Conservation (phyloP, 495 filamentous ascomycete species). For the Penicillium atrosanguineum region DNA sequence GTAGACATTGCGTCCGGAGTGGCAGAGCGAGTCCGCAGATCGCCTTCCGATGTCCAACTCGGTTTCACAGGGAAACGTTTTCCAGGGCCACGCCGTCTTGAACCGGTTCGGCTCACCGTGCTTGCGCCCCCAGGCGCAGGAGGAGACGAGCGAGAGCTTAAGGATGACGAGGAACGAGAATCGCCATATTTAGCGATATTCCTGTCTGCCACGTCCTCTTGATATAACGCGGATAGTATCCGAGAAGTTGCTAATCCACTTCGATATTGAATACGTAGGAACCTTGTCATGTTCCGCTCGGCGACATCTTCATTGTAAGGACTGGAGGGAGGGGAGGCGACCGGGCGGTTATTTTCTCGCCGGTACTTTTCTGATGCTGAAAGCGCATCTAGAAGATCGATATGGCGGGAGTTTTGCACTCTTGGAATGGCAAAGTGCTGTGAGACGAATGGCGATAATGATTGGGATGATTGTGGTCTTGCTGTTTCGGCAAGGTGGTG, state of each 20-base stretch:
- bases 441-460: conserved; percentile 19
- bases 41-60: conserved; percentile 17
- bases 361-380: conserved; percentile 30
- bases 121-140: conserved; percentile 21
- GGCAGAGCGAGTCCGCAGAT: conserved; percentile 12
- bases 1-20: conserved; percentile 11
- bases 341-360: conserved; percentile 11
- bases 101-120: conserved; percentile 13
- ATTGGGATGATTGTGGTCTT: conserved; percentile 29
- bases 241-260: conserved; percentile 30
- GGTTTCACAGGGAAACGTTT: conserved; percentile 9
- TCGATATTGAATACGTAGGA: conserved; percentile 28
- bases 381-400: conserved; percentile 44
- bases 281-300: conserved; percentile 45
- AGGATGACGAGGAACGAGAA: conserved; percentile 22
- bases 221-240: conserved; percentile 33
- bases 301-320: conserved; percentile 50
- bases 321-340: conserved; percentile 29
- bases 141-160: conserved; percentile 25
- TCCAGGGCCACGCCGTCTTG: conserved; percentile 8
- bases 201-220: conserved; percentile 46
- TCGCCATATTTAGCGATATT: conserved; percentile 35
- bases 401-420: conserved; percentile 29
- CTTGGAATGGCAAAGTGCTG: conserved; percentile 4
- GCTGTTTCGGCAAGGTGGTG: conserved; percentile 27